These are phyloP conservation scores for Pyrenophora graminea DNA, from an alignment of 2,329 filamentous ascomycete species.

Conservation along the genomic window DNA sequence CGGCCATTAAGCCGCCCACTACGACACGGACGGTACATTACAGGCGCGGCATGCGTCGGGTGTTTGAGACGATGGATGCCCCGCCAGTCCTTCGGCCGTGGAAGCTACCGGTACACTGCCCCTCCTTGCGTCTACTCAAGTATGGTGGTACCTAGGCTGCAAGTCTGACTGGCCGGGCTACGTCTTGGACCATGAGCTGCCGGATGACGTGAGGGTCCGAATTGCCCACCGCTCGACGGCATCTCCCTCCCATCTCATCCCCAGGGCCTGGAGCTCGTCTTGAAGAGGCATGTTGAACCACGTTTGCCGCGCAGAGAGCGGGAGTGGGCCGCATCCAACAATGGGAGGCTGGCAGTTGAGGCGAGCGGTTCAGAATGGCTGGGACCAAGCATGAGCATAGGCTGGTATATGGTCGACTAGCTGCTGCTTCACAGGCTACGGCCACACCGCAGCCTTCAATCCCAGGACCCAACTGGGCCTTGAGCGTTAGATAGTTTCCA, in stretches of 20 bases:
- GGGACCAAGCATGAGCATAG: conserved; percentile 1
- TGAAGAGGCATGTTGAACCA: conserved; percentile 72
- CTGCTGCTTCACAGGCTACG: not conserved
- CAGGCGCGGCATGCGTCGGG: conserved; percentile 18
- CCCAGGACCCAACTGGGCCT: not conserved
- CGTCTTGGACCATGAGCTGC: conserved; percentile 21
- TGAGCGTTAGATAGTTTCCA: conserved; percentile 2
- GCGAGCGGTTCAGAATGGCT: conserved; percentile 19
- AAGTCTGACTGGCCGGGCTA: conserved; percentile 19
- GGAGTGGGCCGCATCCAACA: conserved; percentile 19
- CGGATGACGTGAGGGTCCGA: conserved; percentile 30
- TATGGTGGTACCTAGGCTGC: conserved; percentile 18
- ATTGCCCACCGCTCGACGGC: conserved; percentile 19
- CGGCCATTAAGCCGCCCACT: not conserved
- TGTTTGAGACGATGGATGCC: conserved; percentile 14
- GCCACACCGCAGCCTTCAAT: conserved; percentile 4
- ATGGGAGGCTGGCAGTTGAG: conserved; percentile 21
- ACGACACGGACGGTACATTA: conserved; percentile 1
- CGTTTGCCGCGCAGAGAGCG: conserved; percentile 46
- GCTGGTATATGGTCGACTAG: conserved; percentile 1
- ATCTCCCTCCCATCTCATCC: conserved; percentile 15
- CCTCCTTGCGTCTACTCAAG: conserved; percentile 17
- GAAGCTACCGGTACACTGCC: conserved; percentile 15
- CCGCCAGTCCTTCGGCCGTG: conserved; percentile 23
- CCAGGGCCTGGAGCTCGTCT: conserved; percentile 53